phyloP scores from a whole-genome alignment of 768 basidiomycete genomes.

The Suillus clintonianus region DNA sequence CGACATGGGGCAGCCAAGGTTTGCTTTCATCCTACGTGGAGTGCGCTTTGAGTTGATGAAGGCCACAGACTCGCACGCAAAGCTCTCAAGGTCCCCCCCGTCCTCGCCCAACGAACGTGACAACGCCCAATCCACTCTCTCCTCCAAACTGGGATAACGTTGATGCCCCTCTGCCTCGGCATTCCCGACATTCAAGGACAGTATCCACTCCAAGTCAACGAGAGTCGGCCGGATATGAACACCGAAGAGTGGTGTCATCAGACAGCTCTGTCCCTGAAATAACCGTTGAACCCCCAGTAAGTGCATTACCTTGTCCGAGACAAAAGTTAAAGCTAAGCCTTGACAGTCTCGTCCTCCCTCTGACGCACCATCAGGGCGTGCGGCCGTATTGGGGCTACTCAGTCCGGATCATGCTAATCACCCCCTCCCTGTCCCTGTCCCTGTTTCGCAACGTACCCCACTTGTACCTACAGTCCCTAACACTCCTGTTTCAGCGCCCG shows the following conservation, averaged over 20 bases:
- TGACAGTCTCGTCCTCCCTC: slow-evolving; percentile 32
- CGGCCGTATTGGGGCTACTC: slow-evolving; percentile 18
- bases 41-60: neutral
- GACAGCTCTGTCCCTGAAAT: slow-evolving; percentile 38
- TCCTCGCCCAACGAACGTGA: slow-evolving; percentile 20
- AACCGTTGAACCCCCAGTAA: slow-evolving; percentile 32
- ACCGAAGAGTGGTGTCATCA: slow-evolving; percentile 28
- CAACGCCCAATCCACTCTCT: slow-evolving; percentile 28
- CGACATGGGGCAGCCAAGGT: slow-evolving; percentile 20
- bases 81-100: slow-evolving; percentile 12
- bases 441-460: slow-evolving; percentile 11
- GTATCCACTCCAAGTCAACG: slow-evolving; percentile 13
- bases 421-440: slow-evolving; percentile 26
- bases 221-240: slow-evolving; percentile 8
- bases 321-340: neutral
- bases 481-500: slow-evolving; percentile 9
- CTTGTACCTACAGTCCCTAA: slow-evolving; percentile 17
- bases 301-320: slow-evolving; percentile 2
- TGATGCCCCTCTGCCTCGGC: slow-evolving; percentile 19
- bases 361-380: slow-evolving; percentile 32
- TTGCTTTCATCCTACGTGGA: slow-evolving; percentile 1
- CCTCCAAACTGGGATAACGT: slow-evolving; percentile 19
- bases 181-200: slow-evolving; percentile 23
- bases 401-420: slow-evolving; percentile 34
- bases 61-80: slow-evolving; percentile 20